Percentiles rank a stretch among this genome's conserved stretches.
phyloP scores from a whole-genome alignment of 2,329 filamentous ascomycete species.

The Colletotrichum orbiculare region DNA sequence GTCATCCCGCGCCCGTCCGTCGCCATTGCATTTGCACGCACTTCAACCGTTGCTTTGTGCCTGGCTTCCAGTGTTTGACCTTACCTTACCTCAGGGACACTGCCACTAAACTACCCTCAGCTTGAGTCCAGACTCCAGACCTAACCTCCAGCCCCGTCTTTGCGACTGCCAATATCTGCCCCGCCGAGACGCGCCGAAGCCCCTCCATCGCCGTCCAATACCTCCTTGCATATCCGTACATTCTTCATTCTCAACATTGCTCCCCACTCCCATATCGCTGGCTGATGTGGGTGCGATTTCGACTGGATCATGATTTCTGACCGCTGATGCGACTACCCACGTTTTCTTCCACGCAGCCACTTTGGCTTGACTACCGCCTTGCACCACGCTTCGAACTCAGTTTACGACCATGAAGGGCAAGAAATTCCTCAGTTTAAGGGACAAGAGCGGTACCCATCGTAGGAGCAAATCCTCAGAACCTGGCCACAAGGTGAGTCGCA shows the following conservation, averaged over 20 bases:
- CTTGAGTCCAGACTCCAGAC: slow-evolving; percentile 5
- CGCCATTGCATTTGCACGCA: too few relatives aligned
- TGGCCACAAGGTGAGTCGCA: slow-evolving; percentile 59
- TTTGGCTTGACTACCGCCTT: slow-evolving; percentile 11
- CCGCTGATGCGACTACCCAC: slow-evolving; percentile 23
- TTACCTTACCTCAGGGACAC: too few relatives aligned
- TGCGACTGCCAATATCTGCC: slow-evolving; percentile 36
- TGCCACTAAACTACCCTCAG: too few relatives aligned
- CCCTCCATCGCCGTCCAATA: slow-evolving; percentile 22
- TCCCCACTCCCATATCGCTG: slow-evolving; percentile 33
- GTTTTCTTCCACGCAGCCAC: slow-evolving; percentile 22
- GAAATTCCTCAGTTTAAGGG: slow-evolving; percentile 77
- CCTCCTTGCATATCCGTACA: slow-evolving; percentile 10
- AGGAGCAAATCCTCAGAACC: slow-evolving; percentile 68
- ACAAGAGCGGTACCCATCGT: slow-evolving; percentile 67
- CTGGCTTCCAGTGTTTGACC: too few relatives aligned
- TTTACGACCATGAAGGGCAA: slow-evolving; percentile 64
- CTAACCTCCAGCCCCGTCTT: slow-evolving; percentile 32
- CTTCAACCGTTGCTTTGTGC: too few relatives aligned
- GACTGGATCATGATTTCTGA: slow-evolving; percentile 29
- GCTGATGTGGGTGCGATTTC: slow-evolving; percentile 34
- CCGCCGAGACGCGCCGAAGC: slow-evolving; percentile 35
- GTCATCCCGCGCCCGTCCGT: too few relatives aligned
- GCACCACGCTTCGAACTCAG: slow-evolving; percentile 1
- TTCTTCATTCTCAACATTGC: slow-evolving; percentile 26